These are phyloP conservation scores for Fusarium oxysporum DNA, from an alignment of 2,329 filamentous ascomycete species.

Conservation along the genomic window DNA sequence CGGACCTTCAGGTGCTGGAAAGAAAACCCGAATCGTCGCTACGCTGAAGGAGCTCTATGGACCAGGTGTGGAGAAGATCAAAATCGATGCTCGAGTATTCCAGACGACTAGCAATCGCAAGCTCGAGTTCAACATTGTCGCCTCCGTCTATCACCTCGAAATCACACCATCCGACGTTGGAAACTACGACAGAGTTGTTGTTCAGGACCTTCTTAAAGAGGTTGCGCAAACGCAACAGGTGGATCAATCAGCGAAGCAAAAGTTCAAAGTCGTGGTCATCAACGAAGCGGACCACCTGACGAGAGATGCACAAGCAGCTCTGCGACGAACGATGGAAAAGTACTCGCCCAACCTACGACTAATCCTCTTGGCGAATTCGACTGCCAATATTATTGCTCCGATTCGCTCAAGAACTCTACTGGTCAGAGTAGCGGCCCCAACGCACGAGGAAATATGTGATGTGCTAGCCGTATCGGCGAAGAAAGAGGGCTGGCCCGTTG, in stretches of 20 bases:
- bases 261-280: conserved; percentile 99
- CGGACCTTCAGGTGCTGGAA: conserved; percentile 94
- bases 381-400: conserved; percentile 98
- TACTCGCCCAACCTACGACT: conserved; percentile 94
- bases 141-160: conserved; percentile 96
- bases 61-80: conserved; percentile 98
- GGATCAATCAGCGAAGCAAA: conserved; percentile 88
- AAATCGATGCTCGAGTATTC: conserved; percentile 97
- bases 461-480: conserved; percentile 78
- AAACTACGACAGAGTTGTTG: conserved; percentile 93
- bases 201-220: conserved; percentile 96
- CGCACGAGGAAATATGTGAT: conserved; percentile 83
- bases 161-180: conserved; percentile 98
- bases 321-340: conserved; percentile 98
- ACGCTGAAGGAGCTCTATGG: conserved; percentile 96
- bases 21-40: conserved; percentile 96
- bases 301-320: conserved; percentile 92
- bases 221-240: conserved; percentile 99
- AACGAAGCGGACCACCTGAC: conserved; percentile 97
- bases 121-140: conserved; percentile 98
- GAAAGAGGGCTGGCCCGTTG: conserved; percentile 85
- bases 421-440: conserved; percentile 90
- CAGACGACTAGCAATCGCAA: conserved; percentile 96
- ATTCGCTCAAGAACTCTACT: conserved; percentile 93
- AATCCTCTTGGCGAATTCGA: conserved; percentile 94